These are phyloP conservation scores for Boletellus ananas DNA, from an alignment of 768 basidiomycete genomes.

Conservation along the genomic window DNA sequence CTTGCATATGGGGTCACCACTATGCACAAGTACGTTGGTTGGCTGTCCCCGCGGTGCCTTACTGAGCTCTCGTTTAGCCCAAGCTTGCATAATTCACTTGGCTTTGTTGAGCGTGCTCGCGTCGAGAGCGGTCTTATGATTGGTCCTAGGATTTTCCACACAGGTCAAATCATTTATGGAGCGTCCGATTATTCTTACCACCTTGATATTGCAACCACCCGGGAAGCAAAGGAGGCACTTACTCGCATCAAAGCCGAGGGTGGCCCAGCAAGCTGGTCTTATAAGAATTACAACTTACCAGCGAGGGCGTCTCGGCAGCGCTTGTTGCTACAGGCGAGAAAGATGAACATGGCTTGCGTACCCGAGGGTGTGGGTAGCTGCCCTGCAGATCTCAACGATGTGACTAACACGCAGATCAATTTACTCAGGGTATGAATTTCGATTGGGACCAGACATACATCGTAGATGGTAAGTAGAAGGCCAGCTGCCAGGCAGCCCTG, in stretches of 20 bases:
- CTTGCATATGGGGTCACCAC: constrained; percentile 75
- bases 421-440: constrained; percentile 59
- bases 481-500: not conserved
- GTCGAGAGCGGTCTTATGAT: constrained; percentile 65
- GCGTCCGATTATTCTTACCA: constrained; percentile 51
- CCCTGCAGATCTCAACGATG: not conserved
- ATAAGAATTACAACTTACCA: constrained; percentile 76
- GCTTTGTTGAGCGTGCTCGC: constrained; percentile 62
- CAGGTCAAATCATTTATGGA: constrained; percentile 54
- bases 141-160: constrained; percentile 71
- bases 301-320: constrained; percentile 67
- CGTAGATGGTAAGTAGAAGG: constrained; percentile 55
- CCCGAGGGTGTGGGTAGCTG: constrained; percentile 56
- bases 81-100: constrained; percentile 57
- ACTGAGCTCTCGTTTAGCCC: constrained; percentile 40
- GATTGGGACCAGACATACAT: constrained; percentile 81
- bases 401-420: not conserved
- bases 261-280: constrained; percentile 65
- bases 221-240: constrained; percentile 63
- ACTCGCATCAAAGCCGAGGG: constrained; percentile 69
- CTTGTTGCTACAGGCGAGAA: constrained; percentile 54
- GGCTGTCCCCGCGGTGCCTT: not conserved
- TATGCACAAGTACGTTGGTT: constrained; percentile 58
- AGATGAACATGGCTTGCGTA: constrained; percentile 66
- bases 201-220: constrained; percentile 59